These are phyloP conservation scores for Pseudonectria foliicola DNA, from an alignment of 2,329 filamentous ascomycete species.

Conservation along the genomic window DNA sequence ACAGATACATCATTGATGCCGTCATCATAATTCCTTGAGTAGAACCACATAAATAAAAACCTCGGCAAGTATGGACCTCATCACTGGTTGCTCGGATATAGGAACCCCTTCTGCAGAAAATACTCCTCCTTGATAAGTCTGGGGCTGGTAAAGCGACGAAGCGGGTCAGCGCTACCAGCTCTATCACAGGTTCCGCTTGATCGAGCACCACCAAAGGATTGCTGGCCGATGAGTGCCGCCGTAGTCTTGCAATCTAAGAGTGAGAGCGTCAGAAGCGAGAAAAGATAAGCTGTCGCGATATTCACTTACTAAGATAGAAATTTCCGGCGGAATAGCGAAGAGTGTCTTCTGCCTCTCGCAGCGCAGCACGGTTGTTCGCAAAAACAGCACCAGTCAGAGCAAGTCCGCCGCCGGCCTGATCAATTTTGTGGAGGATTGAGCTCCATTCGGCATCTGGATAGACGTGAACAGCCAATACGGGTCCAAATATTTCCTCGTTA, in stretches of 20 bases:
- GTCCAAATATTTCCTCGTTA: conserved; percentile 74
- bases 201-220: conserved; percentile 47
- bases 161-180: conserved; percentile 42
- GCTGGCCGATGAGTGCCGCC: conserved; percentile 48
- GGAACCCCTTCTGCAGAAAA: conserved; percentile 30
- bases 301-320: conserved; percentile 41
- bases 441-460: conserved; percentile 59
- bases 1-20: no score
- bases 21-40: no score
- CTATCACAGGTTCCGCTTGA: conserved; percentile 51
- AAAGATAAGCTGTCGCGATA: no score
- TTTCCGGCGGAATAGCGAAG: conserved; percentile 50
- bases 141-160: conserved; percentile 44
- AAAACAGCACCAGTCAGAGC: conserved; percentile 44
- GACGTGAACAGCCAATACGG: conserved; percentile 64
- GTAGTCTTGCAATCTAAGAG: conserved; percentile 45
- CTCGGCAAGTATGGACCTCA: conserved; percentile 3
- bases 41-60: no score
- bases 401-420: conserved; percentile 36
- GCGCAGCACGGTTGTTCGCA: conserved; percentile 38
- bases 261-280: neutral
- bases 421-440: conserved; percentile 29
- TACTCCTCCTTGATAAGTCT: conserved; percentile 47
- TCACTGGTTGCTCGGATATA: conserved; percentile 45
- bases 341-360: conserved; percentile 42